Evolutionary conservation across 192 early-diverging fungal genomes (phyloP).

Genomic region (Coemansia sp.): DNA sequence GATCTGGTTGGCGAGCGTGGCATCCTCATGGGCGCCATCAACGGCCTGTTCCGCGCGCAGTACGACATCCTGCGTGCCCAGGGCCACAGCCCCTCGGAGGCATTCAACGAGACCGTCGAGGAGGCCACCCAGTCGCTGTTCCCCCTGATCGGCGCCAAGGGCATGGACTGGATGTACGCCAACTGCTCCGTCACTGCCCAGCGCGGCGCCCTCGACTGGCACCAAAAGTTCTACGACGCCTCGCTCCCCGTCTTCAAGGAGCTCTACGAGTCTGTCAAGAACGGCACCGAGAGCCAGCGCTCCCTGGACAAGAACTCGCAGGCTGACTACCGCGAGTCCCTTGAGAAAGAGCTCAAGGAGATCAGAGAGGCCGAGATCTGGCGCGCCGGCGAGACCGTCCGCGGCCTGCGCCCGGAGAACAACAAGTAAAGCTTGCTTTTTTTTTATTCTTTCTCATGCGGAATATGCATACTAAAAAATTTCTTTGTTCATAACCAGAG

Average conservation of each 20-base stretch:
- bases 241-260: constrained; percentile 93
- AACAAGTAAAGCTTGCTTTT: constrained; percentile 29
- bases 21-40: constrained; percentile 97
- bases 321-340: constrained; percentile 87
- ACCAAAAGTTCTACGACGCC: constrained; percentile 86
- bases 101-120: constrained; percentile 99
- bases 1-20: constrained; percentile 97
- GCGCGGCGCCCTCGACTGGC: constrained; percentile 97
- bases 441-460: background rate
- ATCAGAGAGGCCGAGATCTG: constrained; percentile 92
- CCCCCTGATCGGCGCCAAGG: constrained; percentile 92
- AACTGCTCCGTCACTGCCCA: constrained; percentile 96
- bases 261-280: constrained; percentile 82
- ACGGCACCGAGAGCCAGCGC: constrained; percentile 84
- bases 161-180: constrained; percentile 99
- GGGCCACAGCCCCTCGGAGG: constrained; percentile 96
- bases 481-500: too few relatives aligned
- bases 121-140: constrained; percentile 98
- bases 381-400: constrained; percentile 84
- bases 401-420: constrained; percentile 88
- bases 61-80: constrained; percentile 92
- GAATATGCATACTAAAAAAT: too few relatives aligned
- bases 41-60: constrained; percentile 93
- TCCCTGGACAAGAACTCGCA: constrained; percentile 85
- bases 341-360: constrained; percentile 88